A percentile compares a stretch with the other conserved stretches of the same genome.
Conservation (phyloP, 805 yeast genomes). For the Zygoascus bituminiphila region DNA sequence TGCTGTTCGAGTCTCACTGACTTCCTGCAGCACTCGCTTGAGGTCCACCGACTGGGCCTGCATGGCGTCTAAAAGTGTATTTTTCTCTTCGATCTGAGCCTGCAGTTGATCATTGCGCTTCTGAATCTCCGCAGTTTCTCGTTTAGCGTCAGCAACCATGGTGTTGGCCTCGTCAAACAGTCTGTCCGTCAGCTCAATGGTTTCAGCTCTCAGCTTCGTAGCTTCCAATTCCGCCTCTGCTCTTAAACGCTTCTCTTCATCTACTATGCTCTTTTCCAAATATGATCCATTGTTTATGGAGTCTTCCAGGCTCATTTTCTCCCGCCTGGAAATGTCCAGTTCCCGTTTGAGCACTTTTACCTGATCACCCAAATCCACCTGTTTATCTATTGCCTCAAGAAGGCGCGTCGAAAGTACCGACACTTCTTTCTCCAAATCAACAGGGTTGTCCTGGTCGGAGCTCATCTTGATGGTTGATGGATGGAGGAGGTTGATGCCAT, state of each 20-base stretch:
- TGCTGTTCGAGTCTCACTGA: constrained; percentile 36
- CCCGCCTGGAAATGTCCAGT: constrained; percentile 18
- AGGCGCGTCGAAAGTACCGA: constrained; percentile 22
- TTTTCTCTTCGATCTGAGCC: constrained; percentile 73
- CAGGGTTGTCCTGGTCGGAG: not conserved
- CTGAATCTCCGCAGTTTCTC: constrained; percentile 40
- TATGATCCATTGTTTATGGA: constrained; percentile 16
- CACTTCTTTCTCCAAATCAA: constrained; percentile 5
- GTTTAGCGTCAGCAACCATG: constrained; percentile 74
- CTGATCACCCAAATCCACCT: constrained; percentile 25
- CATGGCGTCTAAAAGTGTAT: constrained; percentile 53
- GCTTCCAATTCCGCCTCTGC: constrained; percentile 50
- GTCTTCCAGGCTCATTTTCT: constrained; percentile 14
- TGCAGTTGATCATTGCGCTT: constrained; percentile 61
- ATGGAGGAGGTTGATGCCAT: not conserved
- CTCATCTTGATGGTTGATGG: not conserved
- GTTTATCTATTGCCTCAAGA: constrained; percentile 25
- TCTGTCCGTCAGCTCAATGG: constrained; percentile 70
- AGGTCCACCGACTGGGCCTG: constrained; percentile 61
- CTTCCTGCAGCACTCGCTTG: constrained; percentile 47
- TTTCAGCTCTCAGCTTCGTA: constrained; percentile 55
- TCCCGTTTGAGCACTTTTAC: constrained; percentile 17
- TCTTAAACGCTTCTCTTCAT: constrained; percentile 22
- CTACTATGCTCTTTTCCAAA: constrained; percentile 18
- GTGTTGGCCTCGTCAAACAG: constrained; percentile 76